These are phyloP conservation scores for Cercospora sp. DNA, from an alignment of 2,329 filamentous ascomycete species.

Conservation along the genomic window DNA sequence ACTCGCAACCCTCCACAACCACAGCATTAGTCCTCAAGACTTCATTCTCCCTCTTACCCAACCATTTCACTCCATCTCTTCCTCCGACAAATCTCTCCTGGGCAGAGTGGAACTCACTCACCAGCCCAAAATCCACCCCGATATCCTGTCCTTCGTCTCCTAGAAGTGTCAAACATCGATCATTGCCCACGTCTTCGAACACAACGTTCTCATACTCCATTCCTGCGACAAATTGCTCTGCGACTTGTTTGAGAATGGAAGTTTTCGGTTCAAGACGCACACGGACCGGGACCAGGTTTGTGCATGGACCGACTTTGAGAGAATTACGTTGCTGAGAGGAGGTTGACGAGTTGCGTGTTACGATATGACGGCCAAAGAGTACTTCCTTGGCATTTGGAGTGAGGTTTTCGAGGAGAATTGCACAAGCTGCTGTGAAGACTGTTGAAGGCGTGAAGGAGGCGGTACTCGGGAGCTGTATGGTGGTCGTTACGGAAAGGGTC, in stretches of 20 bases:
- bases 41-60: slow-evolving; percentile 1
- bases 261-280: slow-evolving; percentile 5
- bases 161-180: background rate
- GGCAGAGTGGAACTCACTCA: background rate
- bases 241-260: slow-evolving; percentile 6
- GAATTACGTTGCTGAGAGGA: background rate
- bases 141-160: background rate
- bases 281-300: slow-evolving; percentile 9
- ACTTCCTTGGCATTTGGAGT: background rate
- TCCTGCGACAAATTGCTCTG: slow-evolving; percentile 13
- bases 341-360: background rate
- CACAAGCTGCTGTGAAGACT: slow-evolving; percentile 11
- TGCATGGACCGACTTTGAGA: background rate
- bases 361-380: background rate
- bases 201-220: background rate
- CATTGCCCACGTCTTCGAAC: slow-evolving; percentile 8
- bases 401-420: background rate
- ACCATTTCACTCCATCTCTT: background rate
- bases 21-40: slow-evolving; percentile 5
- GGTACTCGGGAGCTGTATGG: background rate
- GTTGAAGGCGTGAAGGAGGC: slow-evolving; percentile 2
- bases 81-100: background rate
- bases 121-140: slow-evolving; percentile 7
- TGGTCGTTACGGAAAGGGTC: background rate
- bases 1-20: background rate